Percentiles rank a stretch among this genome's conserved stretches.
These are phyloP conservation scores for Tetragonia tetragonoides DNA, from an alignment of 148 eudicot genomes.

Conservation along the genomic window DNA sequence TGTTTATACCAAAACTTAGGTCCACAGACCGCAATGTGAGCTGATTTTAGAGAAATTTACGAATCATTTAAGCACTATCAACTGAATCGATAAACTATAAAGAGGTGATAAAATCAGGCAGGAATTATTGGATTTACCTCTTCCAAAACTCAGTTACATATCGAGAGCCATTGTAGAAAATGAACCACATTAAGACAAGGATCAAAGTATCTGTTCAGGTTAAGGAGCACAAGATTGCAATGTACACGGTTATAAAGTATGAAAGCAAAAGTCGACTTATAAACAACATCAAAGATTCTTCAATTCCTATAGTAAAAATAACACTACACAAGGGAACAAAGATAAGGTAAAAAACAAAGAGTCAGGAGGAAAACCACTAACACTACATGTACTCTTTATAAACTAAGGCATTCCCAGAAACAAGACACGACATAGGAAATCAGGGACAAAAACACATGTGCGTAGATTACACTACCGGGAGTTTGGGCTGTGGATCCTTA, in stretches of 20 bases:
- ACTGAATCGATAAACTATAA: not conserved
- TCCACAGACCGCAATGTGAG: too few species aligned
- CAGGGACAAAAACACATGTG: too few species aligned
- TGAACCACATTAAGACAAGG: conserved; percentile 33
- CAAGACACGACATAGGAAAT: too few species aligned
- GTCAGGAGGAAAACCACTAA: too few species aligned
- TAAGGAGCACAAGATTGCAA: conserved; percentile 31
- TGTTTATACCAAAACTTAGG: too few species aligned
- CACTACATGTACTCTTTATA: too few species aligned
- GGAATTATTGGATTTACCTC: conserved; percentile 26
- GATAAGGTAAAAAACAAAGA: not conserved
- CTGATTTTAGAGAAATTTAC: too few species aligned
- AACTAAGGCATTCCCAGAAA: too few species aligned
- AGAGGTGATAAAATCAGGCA: not conserved
- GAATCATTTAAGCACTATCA: too few species aligned
- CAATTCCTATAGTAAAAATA: not conserved
- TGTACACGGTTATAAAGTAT: conserved; percentile 1
- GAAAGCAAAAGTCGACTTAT: not conserved
- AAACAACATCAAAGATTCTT: not conserved
- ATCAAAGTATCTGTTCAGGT: conserved; percentile 34
- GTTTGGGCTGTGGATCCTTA: too few species aligned
- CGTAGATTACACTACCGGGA: too few species aligned
- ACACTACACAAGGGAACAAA: not conserved
- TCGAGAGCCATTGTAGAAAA: conserved; percentile 34
- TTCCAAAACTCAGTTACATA: conserved; percentile 30